Conservation (phyloP, 441 rosid species). For the Rhodomyrtus psidioides region DNA sequence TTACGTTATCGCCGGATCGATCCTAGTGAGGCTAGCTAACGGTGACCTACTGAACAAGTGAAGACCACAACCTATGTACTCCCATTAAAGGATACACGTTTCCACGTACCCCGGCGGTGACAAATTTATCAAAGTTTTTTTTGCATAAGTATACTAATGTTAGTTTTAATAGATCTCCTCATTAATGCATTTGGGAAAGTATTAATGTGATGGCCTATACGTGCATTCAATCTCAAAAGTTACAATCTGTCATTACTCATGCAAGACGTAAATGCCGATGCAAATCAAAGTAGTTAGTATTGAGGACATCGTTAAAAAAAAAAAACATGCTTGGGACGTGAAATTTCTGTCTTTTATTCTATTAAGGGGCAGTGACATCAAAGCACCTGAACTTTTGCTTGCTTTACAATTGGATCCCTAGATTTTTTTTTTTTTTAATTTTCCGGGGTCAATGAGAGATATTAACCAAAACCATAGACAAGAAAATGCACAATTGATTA, state of each 20-base stretch:
- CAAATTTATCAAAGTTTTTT: background rate
- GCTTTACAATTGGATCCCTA: background rate
- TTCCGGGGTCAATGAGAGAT: background rate
- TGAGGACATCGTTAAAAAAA: too few species aligned
- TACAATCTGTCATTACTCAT: background rate
- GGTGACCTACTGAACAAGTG: background rate
- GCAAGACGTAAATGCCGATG: background rate
- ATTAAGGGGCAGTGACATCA: background rate
- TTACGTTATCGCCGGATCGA: too few species aligned
- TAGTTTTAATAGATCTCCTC: background rate
- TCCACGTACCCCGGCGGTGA: background rate
- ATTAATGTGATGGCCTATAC: too few species aligned
- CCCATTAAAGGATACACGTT: background rate
- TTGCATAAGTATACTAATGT: background rate
- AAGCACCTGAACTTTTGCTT: background rate
- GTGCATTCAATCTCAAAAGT: background rate
- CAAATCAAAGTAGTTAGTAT: background rate
- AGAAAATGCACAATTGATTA: background rate
- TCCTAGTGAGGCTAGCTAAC: too few species aligned
- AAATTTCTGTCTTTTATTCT: too few species aligned
- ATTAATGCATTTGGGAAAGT: background rate
- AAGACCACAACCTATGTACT: background rate
- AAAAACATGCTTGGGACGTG: too few species aligned
- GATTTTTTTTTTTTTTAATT: background rate
- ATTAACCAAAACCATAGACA: background rate